phyloP scores from a whole-genome alignment of 805 yeast genomes.

The Saccharomycodes ludwigii region DNA sequence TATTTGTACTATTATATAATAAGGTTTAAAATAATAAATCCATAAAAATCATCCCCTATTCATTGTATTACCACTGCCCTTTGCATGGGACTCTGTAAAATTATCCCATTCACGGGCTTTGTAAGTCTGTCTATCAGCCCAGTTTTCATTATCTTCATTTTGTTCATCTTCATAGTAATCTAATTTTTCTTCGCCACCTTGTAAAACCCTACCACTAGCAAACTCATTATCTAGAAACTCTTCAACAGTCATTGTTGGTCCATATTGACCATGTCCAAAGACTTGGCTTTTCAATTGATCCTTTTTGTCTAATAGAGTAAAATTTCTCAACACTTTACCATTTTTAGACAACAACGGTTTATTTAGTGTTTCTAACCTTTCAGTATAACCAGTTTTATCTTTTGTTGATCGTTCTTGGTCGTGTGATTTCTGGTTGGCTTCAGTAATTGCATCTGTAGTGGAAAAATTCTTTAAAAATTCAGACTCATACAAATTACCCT shows the following conservation, averaged over 20 bases:
- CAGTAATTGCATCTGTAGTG: slow-evolving; percentile 13
- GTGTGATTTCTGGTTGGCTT: slow-evolving; percentile 5
- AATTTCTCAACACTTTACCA: slow-evolving; percentile 78
- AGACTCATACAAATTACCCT: slow-evolving; percentile 50
- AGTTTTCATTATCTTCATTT: slow-evolving; percentile 52
- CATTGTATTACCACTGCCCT: slow-evolving; percentile 84
- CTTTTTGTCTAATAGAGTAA: slow-evolving; percentile 53
- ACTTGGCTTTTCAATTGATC: slow-evolving; percentile 53
- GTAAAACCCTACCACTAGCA: slow-evolving; percentile 68
- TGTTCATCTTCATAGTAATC: slow-evolving; percentile 25
- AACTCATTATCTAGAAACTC: slow-evolving; percentile 81
- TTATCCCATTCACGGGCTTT: slow-evolving; percentile 87
- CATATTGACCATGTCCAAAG: slow-evolving; percentile 79
- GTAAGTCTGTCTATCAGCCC: slow-evolving; percentile 53
- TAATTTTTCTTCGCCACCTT: slow-evolving; percentile 27
- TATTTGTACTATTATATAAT: not conserved
- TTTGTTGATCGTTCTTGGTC: slow-evolving; percentile 7
- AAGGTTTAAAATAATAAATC: not conserved
- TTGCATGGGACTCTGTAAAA: slow-evolving; percentile 72
- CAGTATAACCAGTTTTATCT: slow-evolving; percentile 44
- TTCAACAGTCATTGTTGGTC: slow-evolving; percentile 92
- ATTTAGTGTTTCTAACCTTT: slow-evolving; percentile 42
- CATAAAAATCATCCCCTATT: slow-evolving; percentile 37
- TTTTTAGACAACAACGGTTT: slow-evolving; percentile 47
- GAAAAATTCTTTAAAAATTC: slow-evolving; percentile 45